These are phyloP conservation scores for Scenedesmus sp. DNA, from an alignment of 163 green algal species.

Conservation along the genomic window DNA sequence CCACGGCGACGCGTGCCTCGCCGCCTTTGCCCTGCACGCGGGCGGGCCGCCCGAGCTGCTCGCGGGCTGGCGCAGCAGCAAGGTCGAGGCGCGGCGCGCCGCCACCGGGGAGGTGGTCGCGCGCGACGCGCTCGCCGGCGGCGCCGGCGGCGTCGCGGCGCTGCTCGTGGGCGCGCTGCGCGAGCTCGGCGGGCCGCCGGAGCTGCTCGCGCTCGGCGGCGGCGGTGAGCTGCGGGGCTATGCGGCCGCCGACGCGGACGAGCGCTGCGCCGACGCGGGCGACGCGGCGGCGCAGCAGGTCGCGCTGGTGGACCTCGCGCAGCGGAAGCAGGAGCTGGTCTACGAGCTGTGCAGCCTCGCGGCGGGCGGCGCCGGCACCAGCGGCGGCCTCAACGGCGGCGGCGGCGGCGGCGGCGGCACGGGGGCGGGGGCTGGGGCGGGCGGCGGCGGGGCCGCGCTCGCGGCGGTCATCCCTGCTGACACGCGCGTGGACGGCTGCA, in stretches of 20 bases:
- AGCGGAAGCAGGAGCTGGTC: constrained; percentile 71
- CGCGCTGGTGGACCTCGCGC: constrained; percentile 57
- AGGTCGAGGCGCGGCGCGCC: constrained; percentile 68
- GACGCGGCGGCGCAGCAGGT: constrained; percentile 53
- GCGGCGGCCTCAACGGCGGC: constrained; percentile 8
- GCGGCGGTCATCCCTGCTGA: constrained; percentile 47
- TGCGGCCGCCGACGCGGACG: constrained; percentile 43
- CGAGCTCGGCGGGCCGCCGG: constrained; percentile 37
- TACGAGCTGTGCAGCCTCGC: constrained; percentile 69
- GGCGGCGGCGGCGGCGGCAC: constrained; percentile 14
- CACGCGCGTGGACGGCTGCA: constrained; percentile 61
- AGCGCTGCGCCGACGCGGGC: constrained; percentile 16
- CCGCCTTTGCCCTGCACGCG: constrained; percentile 69
- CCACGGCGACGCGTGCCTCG: constrained; percentile 61
- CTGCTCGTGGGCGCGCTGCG: constrained; percentile 72
- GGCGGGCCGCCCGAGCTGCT: constrained; percentile 75
- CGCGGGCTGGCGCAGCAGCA: constrained; percentile 81
- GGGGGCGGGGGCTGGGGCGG: neutral
- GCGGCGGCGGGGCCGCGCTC: neutral
- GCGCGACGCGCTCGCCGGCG: constrained; percentile 60
- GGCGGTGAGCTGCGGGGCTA: constrained; percentile 68
- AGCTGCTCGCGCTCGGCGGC: constrained; percentile 56
- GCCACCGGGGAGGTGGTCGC: constrained; percentile 72
- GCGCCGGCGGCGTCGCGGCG: constrained; percentile 51
- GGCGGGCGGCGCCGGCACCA: neutral